Evolutionary conservation across 371 early-diverging fungal species (phyloP).

Genomic region (Furculomyces boomerangus): DNA sequence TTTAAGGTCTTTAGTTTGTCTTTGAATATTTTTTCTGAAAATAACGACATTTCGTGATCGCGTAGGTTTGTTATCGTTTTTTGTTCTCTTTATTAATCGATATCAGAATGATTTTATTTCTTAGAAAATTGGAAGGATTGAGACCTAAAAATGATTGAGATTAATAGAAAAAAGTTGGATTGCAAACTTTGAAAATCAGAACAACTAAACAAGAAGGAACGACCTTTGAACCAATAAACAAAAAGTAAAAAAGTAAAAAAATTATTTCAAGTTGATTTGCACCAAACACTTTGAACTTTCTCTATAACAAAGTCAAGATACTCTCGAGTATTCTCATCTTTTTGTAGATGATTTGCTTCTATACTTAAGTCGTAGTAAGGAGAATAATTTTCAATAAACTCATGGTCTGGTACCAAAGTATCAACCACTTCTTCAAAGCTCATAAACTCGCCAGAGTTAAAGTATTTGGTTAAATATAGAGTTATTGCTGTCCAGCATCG

Average conservation of each 20-base stretch:
- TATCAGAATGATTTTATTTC: too few species aligned
- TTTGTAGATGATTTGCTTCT: constrained; percentile 5
- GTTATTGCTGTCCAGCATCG: constrained; percentile 68
- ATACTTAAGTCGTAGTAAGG: constrained; percentile 34
- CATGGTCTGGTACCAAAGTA: constrained; percentile 43
- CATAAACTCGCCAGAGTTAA: too few species aligned
- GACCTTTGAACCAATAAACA: too few species aligned
- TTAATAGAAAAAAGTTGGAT: too few species aligned
- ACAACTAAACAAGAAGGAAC: too few species aligned
- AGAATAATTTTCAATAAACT: constrained; percentile 40
- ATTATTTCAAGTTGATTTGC: too few species aligned
- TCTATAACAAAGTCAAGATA: background rate
- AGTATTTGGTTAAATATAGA: constrained; percentile 26
- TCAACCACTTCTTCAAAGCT: constrained; percentile 6
- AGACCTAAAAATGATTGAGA: too few species aligned
- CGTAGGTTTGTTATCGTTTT: too few species aligned
- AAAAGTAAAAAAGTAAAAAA: too few species aligned
- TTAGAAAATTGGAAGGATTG: too few species aligned
- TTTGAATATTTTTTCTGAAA: constrained; percentile 4
- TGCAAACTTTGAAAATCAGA: too few species aligned
- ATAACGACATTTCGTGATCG: background rate
- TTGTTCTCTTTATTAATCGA: too few species aligned
- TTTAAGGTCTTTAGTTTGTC: constrained; percentile 1
- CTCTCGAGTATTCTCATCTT: background rate
- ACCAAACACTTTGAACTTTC: background rate